phyloP scores from a whole-genome alignment of 2,329 filamentous ascomycete genomes.

The Botryotinia narcissicola region DNA sequence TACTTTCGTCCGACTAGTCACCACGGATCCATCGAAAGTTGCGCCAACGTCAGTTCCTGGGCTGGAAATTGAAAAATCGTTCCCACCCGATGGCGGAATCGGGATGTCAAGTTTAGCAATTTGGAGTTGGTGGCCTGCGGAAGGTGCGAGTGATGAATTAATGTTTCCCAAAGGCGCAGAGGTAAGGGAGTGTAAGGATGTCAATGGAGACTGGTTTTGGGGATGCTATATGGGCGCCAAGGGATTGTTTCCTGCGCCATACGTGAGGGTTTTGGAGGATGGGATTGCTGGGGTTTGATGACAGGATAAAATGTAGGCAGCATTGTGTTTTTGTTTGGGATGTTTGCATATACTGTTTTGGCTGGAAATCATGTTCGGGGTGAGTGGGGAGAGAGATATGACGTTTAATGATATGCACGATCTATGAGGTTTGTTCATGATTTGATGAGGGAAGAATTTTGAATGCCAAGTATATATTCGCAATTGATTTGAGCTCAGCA shows the following conservation, averaged over 20 bases:
- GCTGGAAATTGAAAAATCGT: conserved; percentile 39
- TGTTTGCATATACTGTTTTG: background rate
- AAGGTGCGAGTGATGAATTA: conserved; percentile 66
- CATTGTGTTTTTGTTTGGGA: background rate
- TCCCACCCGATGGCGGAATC: conserved; percentile 74
- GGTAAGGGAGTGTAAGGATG: conserved; percentile 77
- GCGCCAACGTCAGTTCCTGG: conserved; percentile 34
- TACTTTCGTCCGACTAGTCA: conserved; percentile 48
- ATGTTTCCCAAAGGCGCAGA: conserved; percentile 81
- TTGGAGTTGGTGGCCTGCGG: conserved; percentile 76
- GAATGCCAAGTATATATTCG: conserved; percentile 1
- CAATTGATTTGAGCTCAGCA: background rate
- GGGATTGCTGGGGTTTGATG: background rate
- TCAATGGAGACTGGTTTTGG: conserved; percentile 89
- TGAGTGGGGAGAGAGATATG: background rate
- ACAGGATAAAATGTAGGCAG: background rate
- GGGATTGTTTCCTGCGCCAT: conserved; percentile 78
- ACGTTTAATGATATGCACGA: background rate
- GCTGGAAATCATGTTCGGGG: background rate
- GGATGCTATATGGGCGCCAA: conserved; percentile 79
- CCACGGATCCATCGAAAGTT: conserved; percentile 49
- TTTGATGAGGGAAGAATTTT: background rate
- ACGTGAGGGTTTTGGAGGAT: conserved; percentile 55
- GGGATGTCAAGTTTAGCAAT: conserved; percentile 62
- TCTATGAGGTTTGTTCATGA: background rate